Base-by-base conservation (phyloP, 257 asterid species). In the Ilex asprella region DNA sequence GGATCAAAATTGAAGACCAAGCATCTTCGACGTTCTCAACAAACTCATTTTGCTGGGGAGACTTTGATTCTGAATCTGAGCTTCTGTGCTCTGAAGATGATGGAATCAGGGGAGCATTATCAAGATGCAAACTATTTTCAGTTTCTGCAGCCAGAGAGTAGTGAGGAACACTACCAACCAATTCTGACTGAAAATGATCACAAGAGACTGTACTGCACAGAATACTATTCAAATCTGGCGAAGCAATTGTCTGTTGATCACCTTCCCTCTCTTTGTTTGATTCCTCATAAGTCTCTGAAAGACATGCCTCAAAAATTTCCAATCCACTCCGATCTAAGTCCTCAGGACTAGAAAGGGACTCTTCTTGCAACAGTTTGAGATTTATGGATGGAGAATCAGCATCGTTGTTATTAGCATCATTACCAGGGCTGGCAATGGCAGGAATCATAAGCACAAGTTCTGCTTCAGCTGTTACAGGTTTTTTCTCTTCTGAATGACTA, bases 211-310 rank as follows among this genome's bases (percentile, higher is more conserved):
- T 27, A 30, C 58, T 63, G 78, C 69, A 61, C 66, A 55, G 61
- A 58, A 39, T 56, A 44, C 67, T 32, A 35, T 54, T 52, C 16
- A 57, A 67, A 66, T 60, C 74, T 12, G 57, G 64, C 27, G 74
- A 27, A 60, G 63, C 66, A 60, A 64, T 76, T 68, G 44, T 70
- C 56, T 71, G 41, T 35, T 35, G 74, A 61, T 59, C 62, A 35
- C 59, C 73, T 77, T 78, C 82, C 39, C 78, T 80, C 56, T 49
- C 27, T 30, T 73, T 66, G 49, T 64, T 69, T 39, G 73, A 65
- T 55, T 81, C 77, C 55, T 10, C 47, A 43, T 60, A 68, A 39
- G 62, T 62, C 65, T 64, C 78, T 39, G 71, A 62, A 54, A 70
- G 66, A 72, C 56, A 58, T 47, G 69, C 31, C 39, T 60, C 59